phyloP scores from a whole-genome alignment of 2,329 filamentous ascomycete species.

The Aspergillus oerlinghausenensis region DNA sequence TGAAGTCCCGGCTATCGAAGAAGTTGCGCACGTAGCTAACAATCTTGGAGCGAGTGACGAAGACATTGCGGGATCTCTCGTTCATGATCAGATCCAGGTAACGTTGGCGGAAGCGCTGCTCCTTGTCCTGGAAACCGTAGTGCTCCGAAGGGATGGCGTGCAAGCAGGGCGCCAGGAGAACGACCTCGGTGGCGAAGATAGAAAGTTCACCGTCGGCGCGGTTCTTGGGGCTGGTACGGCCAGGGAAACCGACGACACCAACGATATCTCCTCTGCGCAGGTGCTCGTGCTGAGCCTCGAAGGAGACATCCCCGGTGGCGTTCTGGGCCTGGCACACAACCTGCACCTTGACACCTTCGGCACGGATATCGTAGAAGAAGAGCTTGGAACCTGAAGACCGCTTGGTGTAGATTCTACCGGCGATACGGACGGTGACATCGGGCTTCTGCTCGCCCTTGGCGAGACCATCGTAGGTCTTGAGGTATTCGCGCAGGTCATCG shows the following conservation, averaged over 20 bases:
- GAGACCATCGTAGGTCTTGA: conserved; percentile 68
- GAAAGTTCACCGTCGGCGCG: conserved; percentile 86
- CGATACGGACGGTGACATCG: conserved; percentile 70
- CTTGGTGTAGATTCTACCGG: conserved; percentile 85
- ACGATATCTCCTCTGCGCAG: conserved; percentile 90
- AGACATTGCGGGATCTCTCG: conserved; percentile 74
- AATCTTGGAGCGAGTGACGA: conserved; percentile 82
- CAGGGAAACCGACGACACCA: conserved; percentile 78
- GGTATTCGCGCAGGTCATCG: conserved; percentile 76
- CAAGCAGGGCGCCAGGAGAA: conserved; percentile 83
- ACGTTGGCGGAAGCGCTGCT: conserved; percentile 86
- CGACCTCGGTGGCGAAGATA: conserved; percentile 82
- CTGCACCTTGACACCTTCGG: conserved; percentile 74
- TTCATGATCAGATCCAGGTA: conserved; percentile 98
- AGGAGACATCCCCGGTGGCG: conserved; percentile 62
- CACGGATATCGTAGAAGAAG: conserved; percentile 83
- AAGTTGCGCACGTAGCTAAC: conserved; percentile 82
- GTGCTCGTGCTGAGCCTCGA: conserved; percentile 83
- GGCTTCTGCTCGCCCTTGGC: conserved; percentile 82
- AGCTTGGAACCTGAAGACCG: conserved; percentile 78
- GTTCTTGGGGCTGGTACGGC: conserved; percentile 83
- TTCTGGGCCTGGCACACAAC: conserved; percentile 88
- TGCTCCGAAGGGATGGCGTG: conserved; percentile 81
- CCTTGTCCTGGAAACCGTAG: conserved; percentile 92
- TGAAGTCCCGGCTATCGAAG: conserved; percentile 82